Evolutionary conservation across 176 grass and related monocot species (phyloP), one percentile per base, ranked within the genome.

Genomic region (Avena insularis): DNA sequence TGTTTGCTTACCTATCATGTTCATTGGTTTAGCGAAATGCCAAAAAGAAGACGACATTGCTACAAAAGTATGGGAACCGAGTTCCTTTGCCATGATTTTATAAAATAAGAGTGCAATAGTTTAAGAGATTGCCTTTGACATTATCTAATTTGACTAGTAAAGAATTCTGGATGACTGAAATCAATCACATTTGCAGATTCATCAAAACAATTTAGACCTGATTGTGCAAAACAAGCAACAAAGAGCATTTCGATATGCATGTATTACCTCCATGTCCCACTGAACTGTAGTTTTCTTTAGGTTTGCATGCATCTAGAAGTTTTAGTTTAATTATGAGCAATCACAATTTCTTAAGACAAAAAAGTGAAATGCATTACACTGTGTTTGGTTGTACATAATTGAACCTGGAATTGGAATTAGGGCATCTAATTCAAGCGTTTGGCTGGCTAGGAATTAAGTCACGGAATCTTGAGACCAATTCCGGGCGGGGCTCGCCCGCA

Each of bases 121-220:
- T 55, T 20, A 16, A 20, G 9, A 73, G 5, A 54, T 31, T 78
- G 12, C 59, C 59, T 25, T 29, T 2, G 40, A 57, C 35, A 57
- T 68, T 63, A 25, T 73, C 31, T 40, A 64, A 79, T 71, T 19
- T 50, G 17, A 71, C 40, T 35, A 60, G 20, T 60, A 57, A 63
- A 75, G 12, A 67, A 48, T 3, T 50, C 6, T 60, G 40, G 45
- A 68, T 36, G 53, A 68, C 38, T 75, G 16, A 67, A 89, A 81
- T 14, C 16, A 23, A 76, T 40, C 25, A 69, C 70, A 59, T 59
- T 1, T 76, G 13, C 48, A 76, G 36, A 85, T 47, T 25, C 62
- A 69, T 49, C 1, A 27, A 40, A 77, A 40, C 16, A 86, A 82
- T 51, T 20, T 56, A 36, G 8, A 85, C 54, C n/a, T 54, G 9